A percentile compares a stretch with the other conserved stretches of the same genome.
phyloP scores from a whole-genome alignment of 805 yeast species.

The Suhomyces xylopsoci region DNA sequence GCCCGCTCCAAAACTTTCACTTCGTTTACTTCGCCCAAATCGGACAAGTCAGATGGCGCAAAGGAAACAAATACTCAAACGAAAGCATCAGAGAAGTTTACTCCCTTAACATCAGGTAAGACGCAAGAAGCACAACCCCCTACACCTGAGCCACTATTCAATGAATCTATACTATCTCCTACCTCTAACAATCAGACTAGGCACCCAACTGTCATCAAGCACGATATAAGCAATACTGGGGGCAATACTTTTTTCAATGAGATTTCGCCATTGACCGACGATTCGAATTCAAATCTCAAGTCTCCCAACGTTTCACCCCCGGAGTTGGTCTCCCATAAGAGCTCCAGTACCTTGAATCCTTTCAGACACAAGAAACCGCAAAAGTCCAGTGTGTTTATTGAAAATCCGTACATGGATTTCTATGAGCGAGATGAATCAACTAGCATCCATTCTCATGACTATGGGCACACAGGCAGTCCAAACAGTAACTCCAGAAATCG shows the following conservation, averaged over 20 bases:
- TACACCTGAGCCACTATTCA: constrained; percentile 8
- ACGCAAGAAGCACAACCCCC: not conserved
- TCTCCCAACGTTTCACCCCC: not conserved
- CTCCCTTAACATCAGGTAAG: not conserved
- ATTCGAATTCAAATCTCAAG: not conserved
- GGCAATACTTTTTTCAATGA: constrained; percentile 2
- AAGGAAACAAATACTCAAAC: not conserved
- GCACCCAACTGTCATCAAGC: constrained; percentile 1
- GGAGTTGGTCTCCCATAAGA: not conserved
- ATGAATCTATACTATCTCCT: constrained; percentile 15
- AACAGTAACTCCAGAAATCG: not conserved
- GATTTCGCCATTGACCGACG: constrained; percentile 10
- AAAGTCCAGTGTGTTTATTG: constrained; percentile 4
- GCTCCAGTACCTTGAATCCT: constrained; percentile 13
- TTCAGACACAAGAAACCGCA: constrained; percentile 9
- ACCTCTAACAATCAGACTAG: not conserved
- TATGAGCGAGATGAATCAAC: not conserved
- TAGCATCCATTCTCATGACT: not conserved
- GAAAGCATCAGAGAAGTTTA: not conserved
- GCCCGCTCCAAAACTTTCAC: not conserved
- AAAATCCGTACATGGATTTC: not conserved
- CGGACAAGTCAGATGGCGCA: not conserved
- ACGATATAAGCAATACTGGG: not conserved
- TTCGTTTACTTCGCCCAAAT: not conserved
- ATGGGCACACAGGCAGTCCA: not conserved